Percentiles rank a stretch among this genome's conserved stretches.
Conservation (phyloP, 148 eudicot genomes). For the Mesembryanthemum crystallinum region DNA sequence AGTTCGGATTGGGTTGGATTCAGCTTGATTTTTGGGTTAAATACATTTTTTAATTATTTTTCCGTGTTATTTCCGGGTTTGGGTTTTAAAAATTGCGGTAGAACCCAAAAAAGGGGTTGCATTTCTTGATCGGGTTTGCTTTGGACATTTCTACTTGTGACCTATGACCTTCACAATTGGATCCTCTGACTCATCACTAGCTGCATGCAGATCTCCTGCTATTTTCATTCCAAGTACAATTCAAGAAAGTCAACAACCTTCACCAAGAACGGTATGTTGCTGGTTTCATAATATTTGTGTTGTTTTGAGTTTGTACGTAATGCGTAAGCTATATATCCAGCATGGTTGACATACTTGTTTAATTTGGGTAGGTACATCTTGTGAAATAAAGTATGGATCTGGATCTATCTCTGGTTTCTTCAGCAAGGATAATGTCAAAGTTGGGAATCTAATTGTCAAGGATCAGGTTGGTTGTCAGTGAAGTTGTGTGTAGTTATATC, state of each 20-base stretch:
- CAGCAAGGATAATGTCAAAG: slow-evolving; percentile 67
- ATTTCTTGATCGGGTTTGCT: background rate
- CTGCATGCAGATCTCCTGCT: slow-evolving; percentile 73
- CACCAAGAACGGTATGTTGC: slow-evolving; percentile 48
- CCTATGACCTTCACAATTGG: slow-evolving; percentile 2
- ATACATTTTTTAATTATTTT: too few species aligned
- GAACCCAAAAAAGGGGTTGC: background rate
- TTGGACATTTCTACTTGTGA: background rate
- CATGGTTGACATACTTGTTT: background rate
- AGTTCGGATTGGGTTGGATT: too few species aligned
- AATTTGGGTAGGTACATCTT: slow-evolving; percentile 46
- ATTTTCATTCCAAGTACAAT: slow-evolving; percentile 66
- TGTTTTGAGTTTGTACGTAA: background rate
- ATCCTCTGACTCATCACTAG: slow-evolving; percentile 8
- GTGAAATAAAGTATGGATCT: slow-evolving; percentile 57
- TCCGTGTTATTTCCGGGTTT: too few species aligned
- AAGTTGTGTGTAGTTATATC: background rate
- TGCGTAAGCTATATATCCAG: background rate
- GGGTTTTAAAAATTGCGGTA: too few species aligned
- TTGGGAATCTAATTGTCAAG: slow-evolving; percentile 63
- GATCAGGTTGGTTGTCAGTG: slow-evolving; percentile 51
- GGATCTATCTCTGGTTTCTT: slow-evolving; percentile 73
- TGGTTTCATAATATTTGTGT: slow-evolving; percentile 1
- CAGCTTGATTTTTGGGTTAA: too few species aligned
- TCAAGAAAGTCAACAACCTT: slow-evolving; percentile 64